phyloP scores from a whole-genome alignment of 176 grass and related monocot genomes.

The Carex pumila region DNA sequence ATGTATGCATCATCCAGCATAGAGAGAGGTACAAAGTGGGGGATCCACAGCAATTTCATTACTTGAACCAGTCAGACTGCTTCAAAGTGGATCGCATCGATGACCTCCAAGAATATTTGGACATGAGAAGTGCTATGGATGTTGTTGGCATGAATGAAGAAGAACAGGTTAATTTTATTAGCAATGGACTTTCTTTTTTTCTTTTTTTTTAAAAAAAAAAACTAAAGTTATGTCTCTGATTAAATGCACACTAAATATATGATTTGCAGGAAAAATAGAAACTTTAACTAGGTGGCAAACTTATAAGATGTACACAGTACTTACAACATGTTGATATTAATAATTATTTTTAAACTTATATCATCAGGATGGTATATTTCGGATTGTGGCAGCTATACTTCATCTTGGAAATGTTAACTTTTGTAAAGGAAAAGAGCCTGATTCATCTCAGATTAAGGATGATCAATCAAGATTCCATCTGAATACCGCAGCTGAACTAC shows the following conservation, averaged over 20 bases:
- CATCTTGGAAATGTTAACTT: slow-evolving; percentile 97
- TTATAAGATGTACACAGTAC: not conserved
- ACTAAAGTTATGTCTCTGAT: not conserved
- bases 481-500: slow-evolving; percentile 68
- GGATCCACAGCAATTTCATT: slow-evolving; percentile 62
- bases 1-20: slow-evolving; percentile 42
- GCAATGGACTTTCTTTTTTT: not conserved
- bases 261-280: not conserved
- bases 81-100: slow-evolving; percentile 73
- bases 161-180: slow-evolving; percentile 58
- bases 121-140: slow-evolving; percentile 92
- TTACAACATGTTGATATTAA: not conserved
- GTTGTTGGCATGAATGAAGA: slow-evolving; percentile 76
- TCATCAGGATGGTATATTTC: slow-evolving; percentile 87
- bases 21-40: slow-evolving; percentile 70
- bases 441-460: slow-evolving; percentile 93
- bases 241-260: not conserved
- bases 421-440: slow-evolving; percentile 70
- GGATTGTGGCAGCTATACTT: slow-evolving; percentile 93
- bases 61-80: slow-evolving; percentile 91
- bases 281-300: not conserved
- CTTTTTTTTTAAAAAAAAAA: not conserved
- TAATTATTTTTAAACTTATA: slow-evolving; percentile 9
- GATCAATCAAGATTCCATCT: slow-evolving; percentile 94
- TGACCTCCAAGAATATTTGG: slow-evolving; percentile 79